Evolutionary conservation across 495 filamentous ascomycete species (phyloP).

Genomic region (Thermothielavioides terrestris): DNA sequence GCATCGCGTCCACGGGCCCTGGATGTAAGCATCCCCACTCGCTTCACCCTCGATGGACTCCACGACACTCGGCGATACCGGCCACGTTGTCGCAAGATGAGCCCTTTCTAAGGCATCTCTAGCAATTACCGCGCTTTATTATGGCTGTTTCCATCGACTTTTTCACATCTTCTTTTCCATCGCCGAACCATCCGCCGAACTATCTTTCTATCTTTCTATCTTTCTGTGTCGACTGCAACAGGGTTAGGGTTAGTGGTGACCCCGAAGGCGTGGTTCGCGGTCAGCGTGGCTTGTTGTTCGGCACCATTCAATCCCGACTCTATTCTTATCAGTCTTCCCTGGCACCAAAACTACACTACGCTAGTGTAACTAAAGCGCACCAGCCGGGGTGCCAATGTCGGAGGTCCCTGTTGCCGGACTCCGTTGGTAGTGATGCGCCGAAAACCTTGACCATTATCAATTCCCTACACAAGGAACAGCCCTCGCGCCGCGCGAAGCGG

Average conservation of each 20-base stretch:
- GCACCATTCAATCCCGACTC: background rate
- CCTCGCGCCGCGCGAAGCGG: too few relatives aligned
- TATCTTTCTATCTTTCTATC: too few relatives aligned
- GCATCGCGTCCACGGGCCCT: background rate
- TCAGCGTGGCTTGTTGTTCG: background rate
- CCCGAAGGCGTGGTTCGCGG: background rate
- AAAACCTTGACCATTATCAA: too few relatives aligned
- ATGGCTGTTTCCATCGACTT: background rate
- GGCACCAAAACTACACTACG: too few relatives aligned
- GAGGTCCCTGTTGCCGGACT: background rate
- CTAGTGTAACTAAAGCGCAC: too few relatives aligned
- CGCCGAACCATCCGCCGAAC: background rate
- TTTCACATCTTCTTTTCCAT: background rate
- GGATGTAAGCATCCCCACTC: constrained; percentile 1
- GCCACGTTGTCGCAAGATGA: background rate
- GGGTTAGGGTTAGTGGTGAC: background rate
- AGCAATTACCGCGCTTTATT: background rate
- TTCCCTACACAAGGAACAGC: too few relatives aligned
- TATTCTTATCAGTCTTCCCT: background rate
- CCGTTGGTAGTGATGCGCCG: background rate
- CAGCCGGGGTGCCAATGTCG: background rate
- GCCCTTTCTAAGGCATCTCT: background rate
- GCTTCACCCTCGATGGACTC: too few relatives aligned
- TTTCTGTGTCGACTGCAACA: background rate
- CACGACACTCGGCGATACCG: background rate